phyloP scores from a whole-genome alignment of 2,329 filamentous ascomycete genomes.

The Talaromyces sp. region DNA sequence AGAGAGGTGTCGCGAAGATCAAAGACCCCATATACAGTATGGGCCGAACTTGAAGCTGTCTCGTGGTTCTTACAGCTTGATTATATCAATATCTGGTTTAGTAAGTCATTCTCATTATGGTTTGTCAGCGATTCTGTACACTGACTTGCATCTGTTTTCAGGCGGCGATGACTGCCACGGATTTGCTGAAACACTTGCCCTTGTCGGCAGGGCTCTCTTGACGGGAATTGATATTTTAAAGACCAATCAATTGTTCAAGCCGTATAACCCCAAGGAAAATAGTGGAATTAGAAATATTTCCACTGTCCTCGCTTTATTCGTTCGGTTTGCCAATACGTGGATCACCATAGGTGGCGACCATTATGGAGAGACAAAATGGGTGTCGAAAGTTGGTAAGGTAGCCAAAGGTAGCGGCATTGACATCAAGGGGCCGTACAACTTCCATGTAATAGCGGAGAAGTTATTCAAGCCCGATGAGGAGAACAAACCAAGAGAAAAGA shows the following conservation, averaged over 20 bases:
- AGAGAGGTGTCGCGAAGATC: slow-evolving; percentile 3
- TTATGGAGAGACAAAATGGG: slow-evolving; percentile 13
- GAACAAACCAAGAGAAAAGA: neutral
- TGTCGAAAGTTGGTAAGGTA: slow-evolving; percentile 4
- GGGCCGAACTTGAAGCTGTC: slow-evolving; percentile 11
- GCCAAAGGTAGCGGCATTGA: slow-evolving; percentile 3
- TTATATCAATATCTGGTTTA: slow-evolving; percentile 9
- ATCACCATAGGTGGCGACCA: slow-evolving; percentile 3
- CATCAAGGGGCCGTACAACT: slow-evolving; percentile 11
- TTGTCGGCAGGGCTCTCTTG: slow-evolving; percentile 14
- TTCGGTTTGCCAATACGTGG: slow-evolving; percentile 7
- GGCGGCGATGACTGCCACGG: slow-evolving; percentile 11
- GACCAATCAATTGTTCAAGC: slow-evolving; percentile 2
- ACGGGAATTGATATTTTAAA: slow-evolving; percentile 6
- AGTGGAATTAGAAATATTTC: slow-evolving; percentile 6
- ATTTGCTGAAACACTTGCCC: slow-evolving; percentile 7
- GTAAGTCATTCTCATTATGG: neutral
- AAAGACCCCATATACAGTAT: slow-evolving; percentile 6
- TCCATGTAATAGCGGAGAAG: neutral
- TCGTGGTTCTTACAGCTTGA: slow-evolving; percentile 12
- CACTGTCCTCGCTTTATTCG: slow-evolving; percentile 9
- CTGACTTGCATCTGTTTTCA: neutral
- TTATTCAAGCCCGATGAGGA: neutral
- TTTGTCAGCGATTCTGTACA: neutral
- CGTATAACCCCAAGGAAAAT: neutral